phyloP scores from a whole-genome alignment of 805 yeast species.

The Kodamaea jinghongensis region DNA sequence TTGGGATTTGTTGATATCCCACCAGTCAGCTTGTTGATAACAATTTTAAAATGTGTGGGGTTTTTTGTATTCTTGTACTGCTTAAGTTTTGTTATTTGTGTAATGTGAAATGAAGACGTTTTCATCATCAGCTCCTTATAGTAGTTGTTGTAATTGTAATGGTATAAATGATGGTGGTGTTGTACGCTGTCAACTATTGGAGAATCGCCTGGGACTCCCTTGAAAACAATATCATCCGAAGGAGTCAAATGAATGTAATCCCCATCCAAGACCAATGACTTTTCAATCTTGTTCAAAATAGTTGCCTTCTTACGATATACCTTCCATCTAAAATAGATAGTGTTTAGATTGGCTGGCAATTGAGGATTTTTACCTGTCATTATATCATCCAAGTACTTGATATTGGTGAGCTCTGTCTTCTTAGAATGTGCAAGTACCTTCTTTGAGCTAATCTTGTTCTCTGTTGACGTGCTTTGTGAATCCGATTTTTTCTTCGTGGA shows the following conservation, averaged over 20 bases:
- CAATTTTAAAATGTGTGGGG: slow-evolving; percentile 77
- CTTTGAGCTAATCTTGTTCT: background rate
- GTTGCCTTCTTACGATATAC: slow-evolving; percentile 90
- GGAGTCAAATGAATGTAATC: slow-evolving; percentile 88
- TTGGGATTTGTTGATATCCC: slow-evolving; percentile 28
- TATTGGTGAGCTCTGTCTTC: slow-evolving; percentile 1
- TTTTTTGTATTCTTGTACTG: slow-evolving; percentile 62
- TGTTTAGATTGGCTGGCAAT: slow-evolving; percentile 37
- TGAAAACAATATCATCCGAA: slow-evolving; percentile 62
- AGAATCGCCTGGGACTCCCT: slow-evolving; percentile 29
- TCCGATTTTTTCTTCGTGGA: too few relatives aligned
- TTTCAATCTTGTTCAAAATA: slow-evolving; percentile 73
- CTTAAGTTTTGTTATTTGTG: slow-evolving; percentile 71
- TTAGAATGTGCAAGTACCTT: background rate
- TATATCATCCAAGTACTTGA: slow-evolving; percentile 30
- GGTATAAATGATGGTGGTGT: slow-evolving; percentile 38
- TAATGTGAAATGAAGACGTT: slow-evolving; percentile 82
- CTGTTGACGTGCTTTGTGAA: background rate
- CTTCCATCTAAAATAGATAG: slow-evolving; percentile 77
- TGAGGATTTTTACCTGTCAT: slow-evolving; percentile 26
- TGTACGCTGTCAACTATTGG: slow-evolving; percentile 20
- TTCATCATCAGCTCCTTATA: slow-evolving; percentile 70
- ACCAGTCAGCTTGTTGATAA: slow-evolving; percentile 42
- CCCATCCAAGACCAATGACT: slow-evolving; percentile 88
- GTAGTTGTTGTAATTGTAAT: slow-evolving; percentile 38